phyloP scores from a whole-genome alignment of 441 rosid genomes.

The Gossypium schwendimanii region DNA sequence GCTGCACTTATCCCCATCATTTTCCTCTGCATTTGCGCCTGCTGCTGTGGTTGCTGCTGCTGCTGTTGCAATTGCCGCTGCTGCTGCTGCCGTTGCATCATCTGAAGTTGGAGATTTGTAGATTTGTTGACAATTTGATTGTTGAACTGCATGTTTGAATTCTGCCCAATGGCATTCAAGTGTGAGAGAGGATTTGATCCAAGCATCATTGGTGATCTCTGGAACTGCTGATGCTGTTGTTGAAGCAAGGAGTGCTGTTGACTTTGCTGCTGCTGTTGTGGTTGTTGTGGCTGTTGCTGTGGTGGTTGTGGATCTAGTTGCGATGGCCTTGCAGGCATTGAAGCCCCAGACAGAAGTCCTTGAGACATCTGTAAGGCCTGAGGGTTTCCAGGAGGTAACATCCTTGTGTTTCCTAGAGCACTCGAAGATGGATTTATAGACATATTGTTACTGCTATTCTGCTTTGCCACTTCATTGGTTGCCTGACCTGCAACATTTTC shows the following conservation, averaged over 20 bases:
- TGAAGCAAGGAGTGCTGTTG: slow-evolving; percentile 55
- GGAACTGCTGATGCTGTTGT: slow-evolving; percentile 72
- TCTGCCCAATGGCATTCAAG: slow-evolving; percentile 57
- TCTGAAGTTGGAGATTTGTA: slow-evolving; percentile 64
- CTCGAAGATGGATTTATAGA: slow-evolving; percentile 49
- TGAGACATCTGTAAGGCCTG: slow-evolving; percentile 77
- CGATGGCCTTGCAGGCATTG: slow-evolving; percentile 61
- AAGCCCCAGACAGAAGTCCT: slow-evolving; percentile 53
- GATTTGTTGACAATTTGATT: slow-evolving; percentile 68
- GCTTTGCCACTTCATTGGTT: slow-evolving; percentile 46
- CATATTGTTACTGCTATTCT: slow-evolving; percentile 41
- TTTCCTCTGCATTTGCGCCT: slow-evolving; percentile 58
- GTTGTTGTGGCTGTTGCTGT: slow-evolving; percentile 32
- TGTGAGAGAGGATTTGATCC: slow-evolving; percentile 59
- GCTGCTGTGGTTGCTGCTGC: slow-evolving; percentile 11
- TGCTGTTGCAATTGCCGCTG: not conserved
- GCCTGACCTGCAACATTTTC: slow-evolving; percentile 55
- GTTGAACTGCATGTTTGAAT: slow-evolving; percentile 63
- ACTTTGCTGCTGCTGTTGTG: slow-evolving; percentile 34
- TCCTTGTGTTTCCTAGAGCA: slow-evolving; percentile 47
- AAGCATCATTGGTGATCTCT: slow-evolving; percentile 61
- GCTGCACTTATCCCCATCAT: slow-evolving; percentile 64
- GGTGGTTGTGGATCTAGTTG: slow-evolving; percentile 49
- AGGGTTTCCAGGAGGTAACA: slow-evolving; percentile 67
- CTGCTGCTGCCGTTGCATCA: slow-evolving; percentile 31